Percentiles rank a stretch among this genome's conserved stretches.
phyloP scores from a whole-genome alignment of 768 basidiomycete species.

The Xerocomellus chrysenteron region DNA sequence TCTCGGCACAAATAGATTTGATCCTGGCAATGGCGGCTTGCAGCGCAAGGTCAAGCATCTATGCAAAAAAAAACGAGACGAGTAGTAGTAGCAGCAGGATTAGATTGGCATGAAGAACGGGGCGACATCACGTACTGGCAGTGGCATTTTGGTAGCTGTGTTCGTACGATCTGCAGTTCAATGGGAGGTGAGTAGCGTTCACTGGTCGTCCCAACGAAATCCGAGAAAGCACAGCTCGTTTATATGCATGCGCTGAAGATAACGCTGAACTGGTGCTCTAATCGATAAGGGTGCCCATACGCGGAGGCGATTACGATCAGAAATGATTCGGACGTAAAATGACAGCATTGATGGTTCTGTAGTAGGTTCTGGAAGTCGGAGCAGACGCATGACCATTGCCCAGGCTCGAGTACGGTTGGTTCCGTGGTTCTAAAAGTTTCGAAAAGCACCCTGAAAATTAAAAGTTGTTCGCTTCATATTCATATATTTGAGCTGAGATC shows the following conservation, averaged over 20 bases:
- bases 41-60: neutral
- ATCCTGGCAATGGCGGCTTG: constrained; percentile 1
- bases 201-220: neutral
- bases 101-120: neutral
- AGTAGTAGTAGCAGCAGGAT: neutral
- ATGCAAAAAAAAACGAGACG: neutral
- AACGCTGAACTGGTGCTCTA: neutral
- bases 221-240: neutral
- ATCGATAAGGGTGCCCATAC: neutral
- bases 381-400: neutral
- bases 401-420: neutral
- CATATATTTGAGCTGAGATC: too few species aligned
- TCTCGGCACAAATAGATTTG: neutral
- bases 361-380: neutral
- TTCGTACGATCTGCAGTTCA: neutral
- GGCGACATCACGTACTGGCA: neutral
- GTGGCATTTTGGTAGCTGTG: neutral
- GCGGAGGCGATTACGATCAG: neutral
- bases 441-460: neutral
- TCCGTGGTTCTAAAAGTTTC: neutral
- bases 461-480: neutral
- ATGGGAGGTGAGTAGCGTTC: neutral
- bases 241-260: neutral
- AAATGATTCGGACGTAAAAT: neutral
- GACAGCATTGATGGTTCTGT: neutral